Evolutionary conservation across 108 stramenopile genomes (phyloP).

Genomic region (Thalassiosira profunda): DNA sequence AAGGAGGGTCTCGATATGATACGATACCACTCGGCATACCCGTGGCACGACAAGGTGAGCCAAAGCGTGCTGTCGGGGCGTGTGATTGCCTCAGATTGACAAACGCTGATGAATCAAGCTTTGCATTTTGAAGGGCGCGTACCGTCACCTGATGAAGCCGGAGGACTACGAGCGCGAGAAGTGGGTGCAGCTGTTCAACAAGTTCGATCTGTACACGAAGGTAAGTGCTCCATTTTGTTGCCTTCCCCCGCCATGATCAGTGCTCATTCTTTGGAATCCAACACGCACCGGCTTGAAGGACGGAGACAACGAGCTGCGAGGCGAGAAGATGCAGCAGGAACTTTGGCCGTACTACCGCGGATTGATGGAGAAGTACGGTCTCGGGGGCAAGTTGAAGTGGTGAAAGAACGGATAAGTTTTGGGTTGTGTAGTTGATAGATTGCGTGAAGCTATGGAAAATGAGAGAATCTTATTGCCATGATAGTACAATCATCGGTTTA

Average conservation of each 20-base stretch:
- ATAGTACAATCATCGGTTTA: too few relatives aligned
- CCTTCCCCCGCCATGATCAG: background rate
- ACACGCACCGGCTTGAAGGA: conserved; percentile 32
- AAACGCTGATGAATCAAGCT: too few relatives aligned
- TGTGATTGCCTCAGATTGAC: too few relatives aligned
- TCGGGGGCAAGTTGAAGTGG: conserved; percentile 77
- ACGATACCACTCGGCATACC: conserved; percentile 79
- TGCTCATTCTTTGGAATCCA: background rate
- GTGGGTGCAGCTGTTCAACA: conserved; percentile 79
- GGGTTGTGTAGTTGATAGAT: too few relatives aligned
- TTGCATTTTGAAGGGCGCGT: conserved; percentile 51
- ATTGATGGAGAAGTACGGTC: conserved; percentile 74
- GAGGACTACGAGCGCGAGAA: conserved; percentile 62
- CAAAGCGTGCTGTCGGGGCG: too few relatives aligned
- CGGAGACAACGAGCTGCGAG: conserved; percentile 61
- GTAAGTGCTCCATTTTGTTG: background rate
- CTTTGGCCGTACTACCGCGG: conserved; percentile 76
- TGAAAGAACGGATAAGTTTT: too few relatives aligned
- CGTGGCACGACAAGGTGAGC: conserved; percentile 70
- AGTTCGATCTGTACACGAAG: conserved; percentile 77
- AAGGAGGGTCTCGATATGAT: conserved; percentile 82
- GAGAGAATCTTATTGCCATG: too few relatives aligned
- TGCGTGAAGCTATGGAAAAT: too few relatives aligned
- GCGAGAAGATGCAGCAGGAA: conserved; percentile 46
- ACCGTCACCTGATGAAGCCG: conserved; percentile 63